A percentile compares a stretch with the other conserved stretches of the same genome.
These are phyloP conservation scores for Daldinia loculata DNA, from an alignment of 495 filamentous ascomycete genomes.

Conservation along the genomic window DNA sequence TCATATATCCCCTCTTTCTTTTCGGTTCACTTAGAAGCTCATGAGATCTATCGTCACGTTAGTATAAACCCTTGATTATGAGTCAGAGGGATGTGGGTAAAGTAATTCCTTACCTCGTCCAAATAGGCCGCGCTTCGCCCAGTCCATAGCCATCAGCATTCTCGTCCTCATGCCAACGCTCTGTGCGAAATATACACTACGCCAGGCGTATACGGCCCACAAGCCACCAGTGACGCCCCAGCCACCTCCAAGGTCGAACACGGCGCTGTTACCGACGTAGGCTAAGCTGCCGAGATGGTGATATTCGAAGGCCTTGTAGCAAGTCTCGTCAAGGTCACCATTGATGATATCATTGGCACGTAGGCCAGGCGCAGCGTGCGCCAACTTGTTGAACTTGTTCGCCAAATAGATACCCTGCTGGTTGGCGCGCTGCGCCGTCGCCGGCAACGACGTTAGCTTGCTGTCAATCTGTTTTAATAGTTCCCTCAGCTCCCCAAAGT, in stretches of 20 bases:
- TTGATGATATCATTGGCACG: constrained; percentile 80
- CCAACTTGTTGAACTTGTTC: constrained; percentile 92
- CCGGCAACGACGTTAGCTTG: constrained; percentile 85
- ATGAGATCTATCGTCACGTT: constrained; percentile 64
- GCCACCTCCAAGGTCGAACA: constrained; percentile 84
- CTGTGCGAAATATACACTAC: constrained; percentile 97
- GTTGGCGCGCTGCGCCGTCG: constrained; percentile 95
- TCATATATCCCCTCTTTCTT: neutral
- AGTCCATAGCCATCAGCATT: constrained; percentile 95
- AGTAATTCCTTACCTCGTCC: constrained; percentile 77
- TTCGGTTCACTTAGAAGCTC: constrained; percentile 61
- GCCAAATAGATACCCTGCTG: constrained; percentile 96
- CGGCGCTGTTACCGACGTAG: constrained; percentile 94
- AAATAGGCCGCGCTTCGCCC: constrained; percentile 93
- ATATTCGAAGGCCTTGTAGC: constrained; percentile 97
- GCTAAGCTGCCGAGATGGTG: constrained; percentile 90
- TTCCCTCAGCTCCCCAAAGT: constrained; percentile 90
- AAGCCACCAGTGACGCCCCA: constrained; percentile 83
- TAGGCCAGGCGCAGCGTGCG: constrained; percentile 79
- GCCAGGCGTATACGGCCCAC: constrained; percentile 95
- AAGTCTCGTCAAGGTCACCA: constrained; percentile 89
- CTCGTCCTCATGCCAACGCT: constrained; percentile 93
- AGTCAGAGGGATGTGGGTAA: neutral
- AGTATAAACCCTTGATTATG: constrained; percentile 20
- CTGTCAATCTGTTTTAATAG: constrained; percentile 89